These are phyloP conservation scores for Wickerhamiella dianesei DNA, from an alignment of 805 yeast species.

Conservation along the genomic window DNA sequence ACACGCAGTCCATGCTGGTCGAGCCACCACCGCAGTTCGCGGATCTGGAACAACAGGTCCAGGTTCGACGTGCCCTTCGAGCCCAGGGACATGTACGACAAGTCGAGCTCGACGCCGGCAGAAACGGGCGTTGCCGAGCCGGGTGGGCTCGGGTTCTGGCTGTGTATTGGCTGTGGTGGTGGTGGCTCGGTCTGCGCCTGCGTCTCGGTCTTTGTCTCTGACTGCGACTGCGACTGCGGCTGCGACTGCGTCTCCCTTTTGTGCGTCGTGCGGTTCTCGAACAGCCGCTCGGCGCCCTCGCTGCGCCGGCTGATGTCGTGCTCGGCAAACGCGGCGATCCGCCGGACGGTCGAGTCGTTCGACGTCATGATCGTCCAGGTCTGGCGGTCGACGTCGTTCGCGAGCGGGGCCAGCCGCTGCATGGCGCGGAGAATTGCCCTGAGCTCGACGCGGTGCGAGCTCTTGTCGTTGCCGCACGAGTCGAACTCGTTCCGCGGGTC, in stretches of 20 bases:
- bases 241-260: too few species aligned
- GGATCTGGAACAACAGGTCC: conserved; percentile 9
- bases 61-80: conserved; percentile 7
- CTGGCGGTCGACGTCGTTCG: not conserved
- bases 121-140: not conserved
- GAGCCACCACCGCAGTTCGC: conserved; percentile 4
- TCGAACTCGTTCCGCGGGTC: conserved; percentile 6
- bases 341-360: conserved; percentile 1
- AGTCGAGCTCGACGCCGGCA: not conserved
- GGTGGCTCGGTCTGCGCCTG: too few species aligned
- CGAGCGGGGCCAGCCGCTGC: conserved; percentile 1
- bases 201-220: too few species aligned
- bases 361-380: conserved; percentile 5
- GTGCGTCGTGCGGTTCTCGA: not conserved
- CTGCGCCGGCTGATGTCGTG: not conserved
- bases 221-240: too few species aligned
- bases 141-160: not conserved
- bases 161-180: too few species aligned
- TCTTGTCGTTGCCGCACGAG: conserved; percentile 3
- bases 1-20: not conserved
- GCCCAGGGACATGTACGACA: not conserved
- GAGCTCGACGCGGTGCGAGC: conserved; percentile 8
- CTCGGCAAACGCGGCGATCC: not conserved
- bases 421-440: conserved; percentile 7
- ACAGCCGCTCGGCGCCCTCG: not conserved